Evolutionary conservation across 495 filamentous ascomycete species (phyloP), one percentile per base, ranked within the genome.

Genomic region (Penicillium waksmanii): DNA sequence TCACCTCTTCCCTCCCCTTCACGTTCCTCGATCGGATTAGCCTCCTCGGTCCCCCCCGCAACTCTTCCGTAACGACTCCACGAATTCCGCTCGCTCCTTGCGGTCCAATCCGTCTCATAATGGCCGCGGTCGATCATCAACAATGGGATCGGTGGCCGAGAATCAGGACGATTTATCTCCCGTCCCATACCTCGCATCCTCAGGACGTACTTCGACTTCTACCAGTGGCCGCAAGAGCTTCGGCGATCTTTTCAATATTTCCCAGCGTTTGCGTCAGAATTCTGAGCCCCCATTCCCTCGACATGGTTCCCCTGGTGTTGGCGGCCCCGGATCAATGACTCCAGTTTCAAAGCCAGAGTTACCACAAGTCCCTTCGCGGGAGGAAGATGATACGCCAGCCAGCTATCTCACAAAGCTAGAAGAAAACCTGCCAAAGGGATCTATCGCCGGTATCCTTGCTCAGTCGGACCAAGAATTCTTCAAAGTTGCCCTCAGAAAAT

Each of bases 381-480:
- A 91, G 64, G 92, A 97, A 58, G 88, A 87, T 58, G 95, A 99
- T 65, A 94, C 93, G 0, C 92, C 96, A 0, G 92, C 90, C 17
- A 90, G 88, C 57, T 99, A 97, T 74, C 80, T 98, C 27, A 81
- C 87, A 8, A 87, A 91, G 33, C 77, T 97, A 12, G 89, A 97
- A 67, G 88, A 90, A 60, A 84, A 84, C 33, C 79, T 96, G 12
- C 89, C 87, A 36, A 85, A 87, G 36, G 88, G 93, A 59, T 84
- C 87, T 34, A 89, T 98, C 60, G 92, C 90, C 6, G 89, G 88
- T 25, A 82, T 92, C 13, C 72, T 98, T 18, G 90, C 90, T 13
- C 96, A 96, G 69, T 89, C 86, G 17, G 86, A 83, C 5, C 93
- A 99, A 60, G 75, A 87, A 0, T 99, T 99, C 72, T 89, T 84